Evolutionary conservation across 129 eudicot species (phyloP), one percentile per base, ranked within the genome.

Genomic region (Pittosporum tobira): DNA sequence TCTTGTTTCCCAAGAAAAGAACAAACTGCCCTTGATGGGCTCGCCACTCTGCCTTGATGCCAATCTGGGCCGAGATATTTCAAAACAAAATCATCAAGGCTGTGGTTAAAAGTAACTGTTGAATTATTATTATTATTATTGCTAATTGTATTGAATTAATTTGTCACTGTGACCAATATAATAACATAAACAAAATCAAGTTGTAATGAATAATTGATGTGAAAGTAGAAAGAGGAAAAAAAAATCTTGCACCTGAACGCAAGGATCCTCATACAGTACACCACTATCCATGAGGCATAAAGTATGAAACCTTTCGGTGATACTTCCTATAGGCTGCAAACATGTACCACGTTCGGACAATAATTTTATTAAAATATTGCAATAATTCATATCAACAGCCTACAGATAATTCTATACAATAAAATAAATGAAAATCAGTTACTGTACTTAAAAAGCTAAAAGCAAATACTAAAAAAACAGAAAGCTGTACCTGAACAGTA

Each of bases 221-320:
- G 28, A 66, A 30, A 60, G 5, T 30, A 31, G 53, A 61, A 21
- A 30, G n/a, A n/a, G n/a, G 53, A 54, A 49, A 42, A 13, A 13
- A 30, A 47, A 52, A 11, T 19, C 59, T 50, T 28, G 48, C 52
- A 87, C 96, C 99, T 91, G 96, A 71, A 87, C 81, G 71, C 75
- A 78, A 49, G 96, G 96, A 74, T 93, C 99, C 72, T 93, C 99
- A 50, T 93, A 93, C 16, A 93, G 72, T 13, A 93, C 83, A 61
- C 99, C 99, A 66, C 99, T 93, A 62, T 93, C 99, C 79, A 87
- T 93, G 48, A 93, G 77, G 71, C 85, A 79, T 45, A 93, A 71
- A 43, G 81, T 87, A 18, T 70, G 76, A 71, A 84, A 93, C 72
- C 94, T 84, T 77, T 93, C 99, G 2, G 82, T 79, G 60, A 79